phyloP scores from a whole-genome alignment of 208 protist species.

The Naegleria fowleri region DNA sequence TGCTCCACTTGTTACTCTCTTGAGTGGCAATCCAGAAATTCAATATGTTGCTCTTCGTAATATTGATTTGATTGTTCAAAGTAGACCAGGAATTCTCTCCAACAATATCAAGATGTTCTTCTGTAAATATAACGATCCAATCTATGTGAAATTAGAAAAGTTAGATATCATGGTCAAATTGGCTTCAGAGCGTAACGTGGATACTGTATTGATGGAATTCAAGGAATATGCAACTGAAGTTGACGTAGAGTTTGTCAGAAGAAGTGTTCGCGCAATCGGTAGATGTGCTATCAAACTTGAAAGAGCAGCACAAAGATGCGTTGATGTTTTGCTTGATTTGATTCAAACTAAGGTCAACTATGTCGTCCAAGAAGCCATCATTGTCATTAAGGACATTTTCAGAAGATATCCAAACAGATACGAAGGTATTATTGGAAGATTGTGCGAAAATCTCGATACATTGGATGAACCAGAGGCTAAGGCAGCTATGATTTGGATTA shows the following conservation, averaged over 20 bases:
- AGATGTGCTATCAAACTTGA: slow-evolving; percentile 96
- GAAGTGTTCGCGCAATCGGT: slow-evolving; percentile 90
- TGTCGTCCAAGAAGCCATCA: slow-evolving; percentile 91
- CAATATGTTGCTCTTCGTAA: slow-evolving; percentile 97
- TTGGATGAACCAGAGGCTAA: slow-evolving; percentile 92
- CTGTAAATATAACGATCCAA: slow-evolving; percentile 96
- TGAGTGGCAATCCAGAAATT: slow-evolving; percentile 78
- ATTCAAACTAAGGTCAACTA: slow-evolving; percentile 90
- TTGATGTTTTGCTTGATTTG: slow-evolving; percentile 82
- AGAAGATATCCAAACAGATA: slow-evolving; percentile 89
- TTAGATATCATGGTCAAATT: slow-evolving; percentile 92
- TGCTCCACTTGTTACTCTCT: slow-evolving; percentile 82
- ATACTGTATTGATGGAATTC: slow-evolving; percentile 78
- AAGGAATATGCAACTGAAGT: slow-evolving; percentile 92
- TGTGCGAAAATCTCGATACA: slow-evolving; percentile 91
- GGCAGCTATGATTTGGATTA: slow-evolving; percentile 96
- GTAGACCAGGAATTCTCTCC: slow-evolving; percentile 75
- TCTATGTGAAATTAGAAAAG: slow-evolving; percentile 98
- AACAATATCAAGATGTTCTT: slow-evolving; percentile 87
- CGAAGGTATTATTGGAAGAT: slow-evolving; percentile 72
- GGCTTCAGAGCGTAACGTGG: slow-evolving; percentile 74
- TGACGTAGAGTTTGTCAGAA: slow-evolving; percentile 94
- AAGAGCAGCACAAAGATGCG: slow-evolving; percentile 73
- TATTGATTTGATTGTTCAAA: slow-evolving; percentile 95
- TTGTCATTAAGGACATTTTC: slow-evolving; percentile 95